Base-by-base conservation (phyloP, 1,139 yeast genomes). In the Yamadazyma conglobata region DNA sequence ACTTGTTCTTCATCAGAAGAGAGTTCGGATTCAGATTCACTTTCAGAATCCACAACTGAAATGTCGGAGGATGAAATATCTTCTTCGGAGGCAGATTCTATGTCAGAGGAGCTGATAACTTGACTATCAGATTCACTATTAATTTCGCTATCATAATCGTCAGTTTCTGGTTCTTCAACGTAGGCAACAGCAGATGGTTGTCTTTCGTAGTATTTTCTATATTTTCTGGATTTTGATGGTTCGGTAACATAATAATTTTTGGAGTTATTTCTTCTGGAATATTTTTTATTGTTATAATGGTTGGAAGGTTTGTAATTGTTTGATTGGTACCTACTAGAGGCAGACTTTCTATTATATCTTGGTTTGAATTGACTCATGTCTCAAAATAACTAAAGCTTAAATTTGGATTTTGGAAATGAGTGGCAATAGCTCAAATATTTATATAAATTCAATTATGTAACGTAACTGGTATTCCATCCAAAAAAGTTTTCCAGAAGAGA, bases 81-180 rank as follows among this genome's bases (percentile, higher is more conserved):
- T 7, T 7, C n/a, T n/a, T n/a, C n/a, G n/a, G n/a, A n/a, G n/a
- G n/a, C n/a, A n/a, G n/a, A n/a, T n/a, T n/a, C n/a, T n/a, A n/a
- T n/a, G n/a, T n/a, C n/a, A n/a, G n/a, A n/a, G 19, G 19, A 7
- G 10, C 9, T 18, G 9, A 7, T 5, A 22, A 22, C 20, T 19
- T 43, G 45, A 21, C 23, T 21, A 10, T 23, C 4, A 13, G 19
- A 15, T 10, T 23, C 25, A n/a, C 17, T 23, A n/a, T 23, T 19
- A 9, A 6, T 17, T 6, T 6, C 6, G 9, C 19, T 17, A 9
- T 24, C 26, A 27, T 45, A 46, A 19, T 43, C 51, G 22, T 55
- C 62, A 27, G 50, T 50, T 49, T 49, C 62, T 30, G 71, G 71
- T 39, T 64, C 71, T 50, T 64, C 71, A 33, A 64, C 68, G 33